These are phyloP conservation scores for Perilla frutescens DNA, from an alignment of 257 asterid genomes.

Conservation along the genomic window DNA sequence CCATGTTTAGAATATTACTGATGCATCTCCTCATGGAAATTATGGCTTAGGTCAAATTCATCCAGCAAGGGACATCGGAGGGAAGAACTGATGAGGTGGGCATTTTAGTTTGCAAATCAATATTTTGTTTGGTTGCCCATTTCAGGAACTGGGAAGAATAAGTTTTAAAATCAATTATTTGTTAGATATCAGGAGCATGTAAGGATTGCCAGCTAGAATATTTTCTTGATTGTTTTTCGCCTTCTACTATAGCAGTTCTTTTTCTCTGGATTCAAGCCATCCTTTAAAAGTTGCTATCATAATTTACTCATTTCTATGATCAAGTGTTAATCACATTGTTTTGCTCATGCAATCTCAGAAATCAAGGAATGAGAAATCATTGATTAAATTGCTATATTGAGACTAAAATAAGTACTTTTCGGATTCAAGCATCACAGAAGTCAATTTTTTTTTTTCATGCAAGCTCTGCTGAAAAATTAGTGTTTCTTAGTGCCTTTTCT, in stretches of 20 bases:
- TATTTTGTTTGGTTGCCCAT: background rate
- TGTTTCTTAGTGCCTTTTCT: background rate
- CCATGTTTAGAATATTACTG: constrained; percentile 28
- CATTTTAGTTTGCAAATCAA: constrained; percentile 8
- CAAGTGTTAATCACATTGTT: background rate
- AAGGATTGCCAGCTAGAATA: background rate
- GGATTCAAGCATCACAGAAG: background rate
- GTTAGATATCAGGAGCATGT: background rate
- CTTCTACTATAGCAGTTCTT: background rate
- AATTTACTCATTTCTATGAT: background rate
- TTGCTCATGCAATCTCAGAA: constrained; percentile 2
- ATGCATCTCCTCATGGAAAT: constrained; percentile 25
- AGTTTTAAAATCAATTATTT: background rate
- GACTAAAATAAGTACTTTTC: background rate
- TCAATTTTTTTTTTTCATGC: background rate
- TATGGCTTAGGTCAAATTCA: constrained; percentile 43
- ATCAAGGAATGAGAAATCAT: background rate
- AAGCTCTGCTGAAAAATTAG: background rate
- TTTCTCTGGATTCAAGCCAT: background rate
- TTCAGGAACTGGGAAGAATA: constrained; percentile 13
- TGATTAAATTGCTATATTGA: background rate
- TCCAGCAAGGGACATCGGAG: constrained; percentile 48
- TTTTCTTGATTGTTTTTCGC: background rate
- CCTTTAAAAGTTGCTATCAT: background rate
- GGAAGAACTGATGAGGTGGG: constrained; percentile 76